Percentiles rank a stretch among this genome's conserved stretches.
Evolutionary conservation across 768 basidiomycete genomes (phyloP).

Genomic region (Boletus vinaceobasis): DNA sequence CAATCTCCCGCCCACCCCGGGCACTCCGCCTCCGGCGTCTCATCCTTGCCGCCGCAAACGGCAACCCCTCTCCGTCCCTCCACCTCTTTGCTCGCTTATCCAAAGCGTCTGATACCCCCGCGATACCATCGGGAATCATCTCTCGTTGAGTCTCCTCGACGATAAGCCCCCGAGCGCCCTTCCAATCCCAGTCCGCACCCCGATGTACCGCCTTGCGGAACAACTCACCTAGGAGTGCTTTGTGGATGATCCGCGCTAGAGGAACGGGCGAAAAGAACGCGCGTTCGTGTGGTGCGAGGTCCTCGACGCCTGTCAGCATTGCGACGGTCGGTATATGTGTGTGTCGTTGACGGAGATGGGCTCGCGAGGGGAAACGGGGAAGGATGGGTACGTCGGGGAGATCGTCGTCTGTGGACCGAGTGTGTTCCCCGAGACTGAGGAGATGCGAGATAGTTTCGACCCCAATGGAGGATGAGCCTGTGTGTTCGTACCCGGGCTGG

Average conservation of each 20-base stretch:
- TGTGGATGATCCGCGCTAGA: constrained; percentile 21
- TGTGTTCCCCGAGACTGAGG: constrained; percentile 14
- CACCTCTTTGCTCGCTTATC: not conserved
- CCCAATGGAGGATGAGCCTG: constrained; percentile 10
- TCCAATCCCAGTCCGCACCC: constrained; percentile 25
- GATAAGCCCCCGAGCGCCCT: constrained; percentile 10
- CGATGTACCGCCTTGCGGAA: constrained; percentile 21
- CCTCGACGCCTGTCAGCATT: constrained; percentile 17
- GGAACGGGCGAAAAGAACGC: constrained; percentile 19
- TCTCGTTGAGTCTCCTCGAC: constrained; percentile 13
- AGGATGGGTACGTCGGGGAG: not conserved
- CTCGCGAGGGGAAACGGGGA: not conserved
- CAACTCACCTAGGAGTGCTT: constrained; percentile 17
- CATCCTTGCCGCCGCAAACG: constrained; percentile 27
- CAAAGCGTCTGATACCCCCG: not conserved
- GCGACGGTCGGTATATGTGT: constrained; percentile 10
- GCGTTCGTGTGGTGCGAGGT: not conserved
- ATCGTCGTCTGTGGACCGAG: constrained; percentile 1
- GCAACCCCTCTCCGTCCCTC: constrained; percentile 3
- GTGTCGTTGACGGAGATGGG: not conserved
- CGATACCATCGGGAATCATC: constrained; percentile 16
- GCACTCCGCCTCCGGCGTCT: constrained; percentile 17
- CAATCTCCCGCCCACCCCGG: constrained; percentile 18
- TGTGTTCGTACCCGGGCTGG: not conserved
- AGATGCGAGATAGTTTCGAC: constrained; percentile 19